Percentiles rank a stretch among this genome's conserved stretches.
phyloP scores from a whole-genome alignment of 2,329 filamentous ascomycete genomes.

The Neopestalotiopsis sp. region DNA sequence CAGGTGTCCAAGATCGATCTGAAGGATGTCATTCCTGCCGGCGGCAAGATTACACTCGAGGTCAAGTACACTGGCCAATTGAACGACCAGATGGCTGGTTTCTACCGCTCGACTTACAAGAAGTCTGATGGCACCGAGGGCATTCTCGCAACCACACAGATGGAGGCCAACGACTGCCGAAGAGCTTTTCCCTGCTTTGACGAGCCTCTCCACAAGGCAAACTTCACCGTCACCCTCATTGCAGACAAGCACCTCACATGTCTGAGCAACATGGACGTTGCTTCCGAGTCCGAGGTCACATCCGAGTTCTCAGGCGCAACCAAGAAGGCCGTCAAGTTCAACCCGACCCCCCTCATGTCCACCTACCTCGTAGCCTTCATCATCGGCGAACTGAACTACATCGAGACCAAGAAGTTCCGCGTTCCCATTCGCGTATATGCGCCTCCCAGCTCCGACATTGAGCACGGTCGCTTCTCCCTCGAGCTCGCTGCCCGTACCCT shows the following conservation, averaged over 20 bases:
- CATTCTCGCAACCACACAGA: conserved; percentile 89
- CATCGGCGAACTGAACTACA: conserved; percentile 90
- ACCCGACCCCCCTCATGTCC: conserved; percentile 91
- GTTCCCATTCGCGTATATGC: conserved; percentile 94
- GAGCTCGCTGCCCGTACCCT: conserved; percentile 89
- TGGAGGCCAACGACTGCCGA: conserved; percentile 94
- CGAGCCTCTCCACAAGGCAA: conserved; percentile 91
- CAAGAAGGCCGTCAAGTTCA: conserved; percentile 90
- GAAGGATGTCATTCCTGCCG: conserved; percentile 72
- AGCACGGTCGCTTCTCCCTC: conserved; percentile 89
- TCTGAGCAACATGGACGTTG: conserved; percentile 96
- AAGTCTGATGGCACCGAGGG: conserved; percentile 77
- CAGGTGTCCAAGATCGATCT: conserved; percentile 87
- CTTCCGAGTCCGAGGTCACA: conserved; percentile 74
- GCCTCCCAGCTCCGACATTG: conserved; percentile 86
- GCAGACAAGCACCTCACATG: conserved; percentile 91
- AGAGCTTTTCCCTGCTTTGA: conserved; percentile 96
- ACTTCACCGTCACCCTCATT: conserved; percentile 88
- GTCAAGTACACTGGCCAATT: conserved; percentile 79
- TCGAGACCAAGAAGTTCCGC: conserved; percentile 90
- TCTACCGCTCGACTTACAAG: conserved; percentile 96
- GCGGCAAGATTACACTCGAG: conserved; percentile 77
- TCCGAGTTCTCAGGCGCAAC: conserved; percentile 66
- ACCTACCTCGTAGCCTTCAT: conserved; percentile 96
- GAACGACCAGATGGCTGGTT: conserved; percentile 95